phyloP scores from a whole-genome alignment of 192 early-diverging fungal species.

The Kickxella alabastrina region DNA sequence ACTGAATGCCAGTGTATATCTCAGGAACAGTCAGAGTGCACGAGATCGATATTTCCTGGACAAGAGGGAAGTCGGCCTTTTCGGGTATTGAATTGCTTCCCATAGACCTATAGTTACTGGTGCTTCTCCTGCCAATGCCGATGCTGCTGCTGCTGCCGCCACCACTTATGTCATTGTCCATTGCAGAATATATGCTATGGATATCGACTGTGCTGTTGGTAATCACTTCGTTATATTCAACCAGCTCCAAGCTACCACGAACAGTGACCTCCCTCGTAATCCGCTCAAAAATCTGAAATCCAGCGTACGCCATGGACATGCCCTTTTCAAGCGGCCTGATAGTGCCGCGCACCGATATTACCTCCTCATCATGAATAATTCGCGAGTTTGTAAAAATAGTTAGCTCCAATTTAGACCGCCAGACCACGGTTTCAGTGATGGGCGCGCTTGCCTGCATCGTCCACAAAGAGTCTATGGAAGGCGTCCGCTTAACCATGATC shows the following conservation, averaged over 20 bases:
- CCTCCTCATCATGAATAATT: slow-evolving; percentile 38
- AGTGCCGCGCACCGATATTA: slow-evolving; percentile 33
- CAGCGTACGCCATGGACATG: slow-evolving; percentile 22
- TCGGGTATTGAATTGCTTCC: not conserved
- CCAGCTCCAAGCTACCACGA: slow-evolving; percentile 8
- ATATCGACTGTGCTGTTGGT: slow-evolving; percentile 20
- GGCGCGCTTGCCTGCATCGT: slow-evolving; percentile 19
- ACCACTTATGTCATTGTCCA: slow-evolving; percentile 2
- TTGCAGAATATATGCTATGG: too few relatives aligned
- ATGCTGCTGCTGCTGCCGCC: not conserved
- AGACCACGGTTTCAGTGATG: slow-evolving; percentile 25
- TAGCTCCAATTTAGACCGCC: slow-evolving; percentile 30
- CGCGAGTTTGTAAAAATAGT: slow-evolving; percentile 26
- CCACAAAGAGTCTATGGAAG: slow-evolving; percentile 29
- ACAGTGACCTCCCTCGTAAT: slow-evolving; percentile 8
- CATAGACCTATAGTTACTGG: not conserved
- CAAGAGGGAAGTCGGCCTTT: slow-evolving; percentile 17
- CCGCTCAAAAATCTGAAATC: slow-evolving; percentile 36
- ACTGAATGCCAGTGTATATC: slow-evolving; percentile 42
- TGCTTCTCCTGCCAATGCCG: not conserved
- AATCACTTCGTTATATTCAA: slow-evolving; percentile 8
- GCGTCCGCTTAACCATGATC: slow-evolving; percentile 36
- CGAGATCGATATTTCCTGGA: slow-evolving; percentile 25
- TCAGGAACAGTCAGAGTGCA: slow-evolving; percentile 32
- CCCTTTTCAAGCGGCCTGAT: slow-evolving; percentile 41